Evolutionary conservation across 441 rosid species (phyloP).

Genomic region (Flueggea neowawraea): DNA sequence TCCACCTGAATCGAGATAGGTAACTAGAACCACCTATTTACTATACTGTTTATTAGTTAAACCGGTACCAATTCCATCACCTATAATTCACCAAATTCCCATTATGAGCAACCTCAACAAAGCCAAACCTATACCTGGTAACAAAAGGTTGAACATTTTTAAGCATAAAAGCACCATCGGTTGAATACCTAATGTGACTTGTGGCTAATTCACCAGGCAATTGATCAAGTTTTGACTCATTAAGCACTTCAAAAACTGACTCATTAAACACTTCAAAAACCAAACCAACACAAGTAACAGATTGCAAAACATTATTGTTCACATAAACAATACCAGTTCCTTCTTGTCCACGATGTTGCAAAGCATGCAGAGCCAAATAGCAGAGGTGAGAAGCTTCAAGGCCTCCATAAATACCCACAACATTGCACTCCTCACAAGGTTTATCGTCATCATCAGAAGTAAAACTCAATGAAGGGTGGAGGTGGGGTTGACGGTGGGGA

Average conservation of each 20-base stretch:
- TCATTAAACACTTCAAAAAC: constrained; percentile 85
- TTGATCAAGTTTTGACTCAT: constrained; percentile 69
- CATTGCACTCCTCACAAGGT: constrained; percentile 96
- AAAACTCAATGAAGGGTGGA: constrained; percentile 5
- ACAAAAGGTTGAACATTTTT: constrained; percentile 91
- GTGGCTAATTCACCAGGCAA: constrained; percentile 78
- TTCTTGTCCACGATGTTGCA: constrained; percentile 94
- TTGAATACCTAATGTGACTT: constrained; percentile 88
- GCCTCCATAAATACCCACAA: constrained; percentile 88
- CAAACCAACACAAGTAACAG: constrained; percentile 90
- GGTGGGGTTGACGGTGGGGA: too few species aligned
- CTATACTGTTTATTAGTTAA: too few species aligned
- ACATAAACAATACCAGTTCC: constrained; percentile 97
- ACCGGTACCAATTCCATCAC: too few species aligned
- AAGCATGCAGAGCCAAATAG: constrained; percentile 87
- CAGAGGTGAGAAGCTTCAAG: constrained; percentile 89
- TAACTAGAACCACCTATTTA: too few species aligned
- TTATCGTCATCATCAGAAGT: constrained; percentile 49
- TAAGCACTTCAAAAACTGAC: too few species aligned
- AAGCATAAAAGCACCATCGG: constrained; percentile 86
- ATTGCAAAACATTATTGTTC: constrained; percentile 58
- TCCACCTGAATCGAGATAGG: too few species aligned
- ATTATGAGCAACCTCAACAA: constrained; percentile 85
- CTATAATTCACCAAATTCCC: constrained; percentile 77
- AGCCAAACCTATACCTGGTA: constrained; percentile 73